Conservation (phyloP, 192 early-diverging fungal species). For the Spinellus fusiger region DNA sequence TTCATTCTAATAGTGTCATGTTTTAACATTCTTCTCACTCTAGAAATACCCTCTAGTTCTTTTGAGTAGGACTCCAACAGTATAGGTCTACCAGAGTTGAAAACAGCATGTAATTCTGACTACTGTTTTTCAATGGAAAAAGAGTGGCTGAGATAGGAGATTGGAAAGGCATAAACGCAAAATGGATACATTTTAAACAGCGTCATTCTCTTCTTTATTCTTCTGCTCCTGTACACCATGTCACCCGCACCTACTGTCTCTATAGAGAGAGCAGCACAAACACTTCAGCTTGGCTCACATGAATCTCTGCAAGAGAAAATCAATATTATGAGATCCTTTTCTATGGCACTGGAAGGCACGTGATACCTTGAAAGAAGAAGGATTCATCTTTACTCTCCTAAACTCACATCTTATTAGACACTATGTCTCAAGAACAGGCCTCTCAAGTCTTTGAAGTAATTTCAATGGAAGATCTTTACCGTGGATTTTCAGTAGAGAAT, state of each 20-base stretch:
- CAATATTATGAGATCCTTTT: neutral
- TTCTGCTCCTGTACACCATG: neutral
- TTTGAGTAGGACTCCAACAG: too few relatives aligned
- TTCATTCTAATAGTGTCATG: too few relatives aligned
- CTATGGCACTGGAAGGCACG: constrained; percentile 11
- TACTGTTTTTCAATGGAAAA: too few relatives aligned
- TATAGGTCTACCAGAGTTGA: too few relatives aligned
- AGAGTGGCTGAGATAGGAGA: too few relatives aligned
- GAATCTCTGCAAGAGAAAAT: constrained; percentile 8
- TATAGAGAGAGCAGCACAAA: constrained; percentile 6
- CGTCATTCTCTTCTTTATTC: neutral
- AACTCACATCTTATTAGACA: neutral
- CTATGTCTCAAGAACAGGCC: neutral
- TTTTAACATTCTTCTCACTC: too few relatives aligned
- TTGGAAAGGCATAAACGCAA: too few relatives aligned
- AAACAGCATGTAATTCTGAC: too few relatives aligned
- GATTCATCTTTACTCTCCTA: neutral
- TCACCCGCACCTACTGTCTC: constrained; percentile 6
- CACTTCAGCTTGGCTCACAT: neutral
- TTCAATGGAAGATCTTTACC: constrained; percentile 15
- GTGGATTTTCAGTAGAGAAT: constrained; percentile 2
- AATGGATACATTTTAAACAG: too few relatives aligned
- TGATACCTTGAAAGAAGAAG: too few relatives aligned
- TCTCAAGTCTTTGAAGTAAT: constrained; percentile 11
- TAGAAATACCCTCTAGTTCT: too few relatives aligned